Conservation (phyloP, 2,329 filamentous ascomycete genomes). For the Zasmidium cellare region DNA sequence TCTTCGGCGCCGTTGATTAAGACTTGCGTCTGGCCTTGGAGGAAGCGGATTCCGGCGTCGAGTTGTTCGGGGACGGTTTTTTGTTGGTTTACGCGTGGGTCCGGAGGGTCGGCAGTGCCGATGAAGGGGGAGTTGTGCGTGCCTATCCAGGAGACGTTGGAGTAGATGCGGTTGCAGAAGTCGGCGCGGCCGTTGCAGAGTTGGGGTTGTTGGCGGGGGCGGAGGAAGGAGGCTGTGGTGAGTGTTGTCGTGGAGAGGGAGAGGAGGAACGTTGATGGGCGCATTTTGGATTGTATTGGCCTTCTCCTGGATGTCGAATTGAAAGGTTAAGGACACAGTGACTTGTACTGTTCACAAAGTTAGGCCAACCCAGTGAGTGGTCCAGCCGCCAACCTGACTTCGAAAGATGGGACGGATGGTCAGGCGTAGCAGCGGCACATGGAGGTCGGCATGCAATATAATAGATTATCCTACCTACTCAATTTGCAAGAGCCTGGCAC, state of each 20-base stretch:
- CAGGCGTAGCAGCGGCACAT: neutral
- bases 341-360: too few relatives aligned
- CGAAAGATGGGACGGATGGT: neutral
- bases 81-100: slow-evolving; percentile 47
- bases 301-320: too few relatives aligned
- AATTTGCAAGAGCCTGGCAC: neutral
- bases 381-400: neutral
- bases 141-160: slow-evolving; percentile 60
- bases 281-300: neutral
- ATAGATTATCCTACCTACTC: neutral
- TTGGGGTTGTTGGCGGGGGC: slow-evolving; percentile 10
- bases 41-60: slow-evolving; percentile 61
- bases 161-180: slow-evolving; percentile 59
- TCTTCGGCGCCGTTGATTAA: slow-evolving; percentile 33
- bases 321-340: too few relatives aligned
- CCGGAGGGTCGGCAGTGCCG: slow-evolving; percentile 38
- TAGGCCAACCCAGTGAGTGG: neutral
- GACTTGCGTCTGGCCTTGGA: slow-evolving; percentile 64
- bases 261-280: neutral
- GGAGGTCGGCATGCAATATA: neutral
- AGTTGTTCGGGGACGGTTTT: slow-evolving; percentile 60
- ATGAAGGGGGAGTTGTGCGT: slow-evolving; percentile 67
- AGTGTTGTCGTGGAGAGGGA: neutral
- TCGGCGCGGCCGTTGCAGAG: slow-evolving; percentile 59
- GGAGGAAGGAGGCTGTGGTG: neutral